These are phyloP conservation scores for Puccinia polysora DNA, from an alignment of 1,284 basidiomycete genomes.

Conservation along the genomic window DNA sequence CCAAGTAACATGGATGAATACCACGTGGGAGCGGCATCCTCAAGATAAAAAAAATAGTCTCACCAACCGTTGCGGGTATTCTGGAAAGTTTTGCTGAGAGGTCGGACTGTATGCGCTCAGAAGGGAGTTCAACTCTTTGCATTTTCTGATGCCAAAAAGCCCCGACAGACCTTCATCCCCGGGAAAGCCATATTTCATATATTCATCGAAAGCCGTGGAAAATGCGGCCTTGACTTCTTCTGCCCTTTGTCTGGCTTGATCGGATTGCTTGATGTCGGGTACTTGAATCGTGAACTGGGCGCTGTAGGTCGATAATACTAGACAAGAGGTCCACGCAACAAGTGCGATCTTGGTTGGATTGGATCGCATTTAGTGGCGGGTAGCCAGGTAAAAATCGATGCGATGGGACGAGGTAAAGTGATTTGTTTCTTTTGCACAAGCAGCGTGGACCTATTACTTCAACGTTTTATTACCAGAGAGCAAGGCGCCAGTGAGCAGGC, in stretches of 20 bases:
- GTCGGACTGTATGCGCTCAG: constrained; percentile 19
- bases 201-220: constrained; percentile 31
- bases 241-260: constrained; percentile 22
- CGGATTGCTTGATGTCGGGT: constrained; percentile 21
- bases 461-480: too few relatives aligned
- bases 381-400: too few relatives aligned
- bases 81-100: constrained; percentile 18
- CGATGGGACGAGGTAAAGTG: too few relatives aligned
- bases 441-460: too few relatives aligned
- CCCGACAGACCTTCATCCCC: constrained; percentile 34
- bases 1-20: neutral
- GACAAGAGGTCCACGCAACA: neutral
- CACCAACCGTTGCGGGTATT: constrained; percentile 42
- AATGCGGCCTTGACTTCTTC: constrained; percentile 22
- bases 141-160: too few relatives aligned
- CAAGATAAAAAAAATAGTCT: constrained; percentile 7
- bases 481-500: too few relatives aligned
- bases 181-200: constrained; percentile 30
- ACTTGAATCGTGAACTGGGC: constrained; percentile 15
- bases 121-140: too few relatives aligned
- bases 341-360: neutral
- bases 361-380: neutral
- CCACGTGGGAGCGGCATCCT: neutral
- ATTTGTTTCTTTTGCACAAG: too few relatives aligned
- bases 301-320: neutral